A percentile compares a stretch with the other conserved stretches of the same genome.
phyloP scores from a whole-genome alignment of 768 basidiomycete species.

The Suillus brevipes region DNA sequence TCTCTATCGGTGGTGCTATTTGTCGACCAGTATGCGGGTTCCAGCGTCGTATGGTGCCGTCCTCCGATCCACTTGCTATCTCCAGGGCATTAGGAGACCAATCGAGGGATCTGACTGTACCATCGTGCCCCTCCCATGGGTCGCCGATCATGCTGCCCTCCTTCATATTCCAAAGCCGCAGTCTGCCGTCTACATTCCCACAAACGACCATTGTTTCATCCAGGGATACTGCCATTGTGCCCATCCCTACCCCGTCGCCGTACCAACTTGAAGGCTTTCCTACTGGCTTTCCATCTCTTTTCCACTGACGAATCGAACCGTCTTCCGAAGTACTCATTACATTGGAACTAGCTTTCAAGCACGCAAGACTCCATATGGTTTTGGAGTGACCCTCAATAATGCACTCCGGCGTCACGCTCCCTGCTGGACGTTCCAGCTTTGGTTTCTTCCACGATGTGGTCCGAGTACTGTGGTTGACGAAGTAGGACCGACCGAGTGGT shows the following conservation, averaged over 20 bases:
- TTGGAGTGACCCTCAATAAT: neutral
- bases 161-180: neutral
- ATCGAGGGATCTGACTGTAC: neutral
- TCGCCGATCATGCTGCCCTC: neutral
- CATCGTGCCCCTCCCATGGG: slow-evolving; percentile 1
- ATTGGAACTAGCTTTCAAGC: neutral
- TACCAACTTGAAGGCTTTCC: neutral
- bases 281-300: neutral
- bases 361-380: neutral
- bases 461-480: neutral
- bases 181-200: neutral
- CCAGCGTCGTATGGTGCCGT: slow-evolving; percentile 11
- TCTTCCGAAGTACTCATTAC: neutral
- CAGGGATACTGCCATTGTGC: neutral
- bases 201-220: neutral
- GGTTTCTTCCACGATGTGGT: neutral
- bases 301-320: neutral
- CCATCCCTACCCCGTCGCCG: neutral
- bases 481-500: neutral
- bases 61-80: slow-evolving; percentile 12
- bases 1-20: neutral
- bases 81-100: slow-evolving; percentile 17
- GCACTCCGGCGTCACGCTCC: neutral
- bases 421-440: neutral
- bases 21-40: slow-evolving; percentile 6